phyloP scores from a whole-genome alignment of 2,329 filamentous ascomycete species.

The Exophiala viscosa region DNA sequence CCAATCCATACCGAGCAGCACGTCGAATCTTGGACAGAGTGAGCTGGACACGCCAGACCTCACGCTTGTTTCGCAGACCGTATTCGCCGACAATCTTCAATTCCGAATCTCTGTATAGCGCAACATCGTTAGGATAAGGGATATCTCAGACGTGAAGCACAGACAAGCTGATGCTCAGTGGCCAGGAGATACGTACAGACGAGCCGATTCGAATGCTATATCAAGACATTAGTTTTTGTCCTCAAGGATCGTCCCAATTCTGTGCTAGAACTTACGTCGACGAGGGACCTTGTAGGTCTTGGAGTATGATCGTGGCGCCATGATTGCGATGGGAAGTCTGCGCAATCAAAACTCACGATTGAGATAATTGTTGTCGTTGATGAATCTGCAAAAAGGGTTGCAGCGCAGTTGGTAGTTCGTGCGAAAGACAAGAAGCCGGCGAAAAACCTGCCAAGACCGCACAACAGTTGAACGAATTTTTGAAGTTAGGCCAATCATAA shows the following conservation, averaged over 20 bases:
- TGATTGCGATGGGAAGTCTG: slow-evolving; percentile 35
- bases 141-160: slow-evolving; percentile 87
- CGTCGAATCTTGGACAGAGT: slow-evolving; percentile 99
- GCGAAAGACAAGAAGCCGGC: not conserved
- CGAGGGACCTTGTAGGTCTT: slow-evolving; percentile 99
- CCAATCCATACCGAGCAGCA: slow-evolving; percentile 83
- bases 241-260: slow-evolving; percentile 12
- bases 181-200: slow-evolving; percentile 90
- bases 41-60: slow-evolving; percentile 99
- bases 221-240: slow-evolving; percentile 36
- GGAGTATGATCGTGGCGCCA: slow-evolving; percentile 71
- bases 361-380: slow-evolving; percentile 26
- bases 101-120: slow-evolving; percentile 80
- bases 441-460: slow-evolving; percentile 6
- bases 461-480: slow-evolving; percentile 6
- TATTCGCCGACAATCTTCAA: slow-evolving; percentile 99
- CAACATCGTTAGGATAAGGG: slow-evolving; percentile 54
- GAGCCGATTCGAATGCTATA: slow-evolving; percentile 92
- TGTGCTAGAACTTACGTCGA: slow-evolving; percentile 58
- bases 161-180: slow-evolving; percentile 98
- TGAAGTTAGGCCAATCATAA: too few species aligned
- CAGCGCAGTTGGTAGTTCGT: too few species aligned
- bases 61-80: slow-evolving; percentile 99
- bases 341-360: slow-evolving; percentile 29
- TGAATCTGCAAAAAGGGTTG: slow-evolving; percentile 12